Evolutionary conservation across 1,284 basidiomycete species (phyloP), one percentile per base, ranked within the genome.

Genomic region (Cryptococcus floricola): DNA sequence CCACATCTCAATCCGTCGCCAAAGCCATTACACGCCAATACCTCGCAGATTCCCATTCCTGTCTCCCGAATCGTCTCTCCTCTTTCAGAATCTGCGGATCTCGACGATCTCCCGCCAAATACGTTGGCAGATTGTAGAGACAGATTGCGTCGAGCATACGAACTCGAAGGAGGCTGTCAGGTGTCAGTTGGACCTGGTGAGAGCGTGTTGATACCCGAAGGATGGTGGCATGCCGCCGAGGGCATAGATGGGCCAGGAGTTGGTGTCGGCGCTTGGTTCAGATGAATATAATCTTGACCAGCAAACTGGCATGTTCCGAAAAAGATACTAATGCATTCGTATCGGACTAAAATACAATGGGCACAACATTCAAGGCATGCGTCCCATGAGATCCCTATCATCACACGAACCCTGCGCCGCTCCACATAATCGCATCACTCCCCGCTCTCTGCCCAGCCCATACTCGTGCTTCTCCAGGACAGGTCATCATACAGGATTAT

Each of bases 171-270:
- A 2, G 66, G 67, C 2, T 71, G 67, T 54, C 58, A 59, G 39
- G 70, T 71, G 7, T 37, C 48, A 1, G 50, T 75, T 8, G 48
- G 50, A 6, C 48, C 59, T 27, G 74, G 74, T 19, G 69, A 74
- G 31, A 62, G 60, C n/a, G 61, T 75, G 18, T 58, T 75, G 38
- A 63, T 75, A 19, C 74, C 74, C 6, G 65, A 69, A 44, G 70
- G 72, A 28, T 75, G 74, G 74, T 74, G 69, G 70, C 72, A 75
- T 61, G 58, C 61, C 12, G 72, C 72, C 4, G 69, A 71, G 53
- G 64, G 65, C 1, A 58, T 60, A 5, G 52, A 60, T 53, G 53
- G 43, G 39, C 65, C 61, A 34, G 68, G 70, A 13, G 59, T 74
- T 12, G 74, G 74, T 3, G 70, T 74, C 0, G 67, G 68, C 38